Conservation (phyloP, 78 protist genomes). For the Paulinella micropora region DNA sequence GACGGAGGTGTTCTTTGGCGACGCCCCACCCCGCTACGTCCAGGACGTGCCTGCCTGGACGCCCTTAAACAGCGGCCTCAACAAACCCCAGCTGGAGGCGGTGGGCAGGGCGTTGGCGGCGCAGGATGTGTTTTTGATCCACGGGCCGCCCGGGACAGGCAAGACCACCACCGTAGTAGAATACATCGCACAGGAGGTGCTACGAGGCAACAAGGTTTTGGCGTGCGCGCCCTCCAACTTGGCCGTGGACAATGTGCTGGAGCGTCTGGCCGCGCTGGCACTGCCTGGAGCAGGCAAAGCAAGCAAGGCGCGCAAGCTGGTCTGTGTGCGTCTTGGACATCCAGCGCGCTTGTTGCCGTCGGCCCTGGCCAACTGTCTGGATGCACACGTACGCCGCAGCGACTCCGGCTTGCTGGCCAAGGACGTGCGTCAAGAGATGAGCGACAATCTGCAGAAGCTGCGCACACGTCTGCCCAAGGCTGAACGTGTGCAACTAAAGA, state of each 20-base stretch:
- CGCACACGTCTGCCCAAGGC: not conserved
- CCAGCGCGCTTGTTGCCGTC: not conserved
- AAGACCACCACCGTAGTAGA: no score
- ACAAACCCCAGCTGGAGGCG: no score
- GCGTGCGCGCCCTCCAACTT: not conserved
- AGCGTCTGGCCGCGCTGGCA: not conserved
- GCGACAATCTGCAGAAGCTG: not conserved
- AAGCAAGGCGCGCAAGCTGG: not conserved
- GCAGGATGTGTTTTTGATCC: no score
- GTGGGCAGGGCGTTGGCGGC: no score
- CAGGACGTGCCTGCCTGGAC: no score
- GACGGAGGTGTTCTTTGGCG: no score
- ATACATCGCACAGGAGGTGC: no score
- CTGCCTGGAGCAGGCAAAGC: not conserved
- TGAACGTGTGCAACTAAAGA: not conserved
- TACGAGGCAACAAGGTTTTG: not conserved
- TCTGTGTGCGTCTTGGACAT: not conserved
- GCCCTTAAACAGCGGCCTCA: no score
- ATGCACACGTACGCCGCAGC: not conserved
- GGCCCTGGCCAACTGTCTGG: not conserved
- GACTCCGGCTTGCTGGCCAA: not conserved
- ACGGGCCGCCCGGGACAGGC: no score
- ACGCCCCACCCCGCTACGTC: no score
- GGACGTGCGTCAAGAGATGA: not conserved
- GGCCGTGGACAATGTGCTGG: not conserved